A percentile compares a stretch with the other conserved stretches of the same genome.
Conservation (phyloP, 208 protist species). For the Polymyxa betae region DNA sequence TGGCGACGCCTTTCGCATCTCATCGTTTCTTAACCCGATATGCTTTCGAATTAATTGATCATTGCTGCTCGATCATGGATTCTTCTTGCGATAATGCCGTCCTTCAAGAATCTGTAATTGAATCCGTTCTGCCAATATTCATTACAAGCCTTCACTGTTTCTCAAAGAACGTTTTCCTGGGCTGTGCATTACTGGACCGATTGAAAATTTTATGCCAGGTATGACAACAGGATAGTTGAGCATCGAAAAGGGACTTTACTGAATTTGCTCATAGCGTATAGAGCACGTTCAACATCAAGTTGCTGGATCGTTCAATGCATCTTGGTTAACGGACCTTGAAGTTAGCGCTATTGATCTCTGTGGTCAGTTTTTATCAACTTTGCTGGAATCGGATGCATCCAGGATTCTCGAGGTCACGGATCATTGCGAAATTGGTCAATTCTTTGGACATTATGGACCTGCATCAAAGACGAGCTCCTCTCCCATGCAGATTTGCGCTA, state of each 20-base stretch:
- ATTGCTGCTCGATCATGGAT: background rate
- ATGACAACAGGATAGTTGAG: too few species aligned
- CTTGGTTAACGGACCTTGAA: background rate
- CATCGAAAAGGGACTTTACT: too few species aligned
- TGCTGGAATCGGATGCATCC: too few species aligned
- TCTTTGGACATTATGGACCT: too few species aligned
- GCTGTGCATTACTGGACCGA: background rate
- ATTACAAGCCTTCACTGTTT: background rate
- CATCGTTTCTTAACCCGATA: background rate
- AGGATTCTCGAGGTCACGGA: too few species aligned
- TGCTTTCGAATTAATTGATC: background rate
- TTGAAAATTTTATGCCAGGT: background rate
- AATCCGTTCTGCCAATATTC: background rate
- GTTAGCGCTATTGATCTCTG: background rate
- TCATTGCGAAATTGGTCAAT: too few species aligned
- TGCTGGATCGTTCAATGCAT: background rate
- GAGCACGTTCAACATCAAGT: background rate
- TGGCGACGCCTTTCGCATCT: background rate
- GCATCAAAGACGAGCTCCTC: too few species aligned
- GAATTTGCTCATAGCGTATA: background rate
- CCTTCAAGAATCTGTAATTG: background rate
- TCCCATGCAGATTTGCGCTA: too few species aligned
- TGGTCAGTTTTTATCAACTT: background rate
- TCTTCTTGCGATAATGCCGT: background rate
- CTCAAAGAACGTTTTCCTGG: slow-evolving; percentile 20